A percentile compares a stretch with the other conserved stretches of the same genome.
Conservation (phyloP, 352 stramenopile species). For the Globisporangium megalacanthum region DNA sequence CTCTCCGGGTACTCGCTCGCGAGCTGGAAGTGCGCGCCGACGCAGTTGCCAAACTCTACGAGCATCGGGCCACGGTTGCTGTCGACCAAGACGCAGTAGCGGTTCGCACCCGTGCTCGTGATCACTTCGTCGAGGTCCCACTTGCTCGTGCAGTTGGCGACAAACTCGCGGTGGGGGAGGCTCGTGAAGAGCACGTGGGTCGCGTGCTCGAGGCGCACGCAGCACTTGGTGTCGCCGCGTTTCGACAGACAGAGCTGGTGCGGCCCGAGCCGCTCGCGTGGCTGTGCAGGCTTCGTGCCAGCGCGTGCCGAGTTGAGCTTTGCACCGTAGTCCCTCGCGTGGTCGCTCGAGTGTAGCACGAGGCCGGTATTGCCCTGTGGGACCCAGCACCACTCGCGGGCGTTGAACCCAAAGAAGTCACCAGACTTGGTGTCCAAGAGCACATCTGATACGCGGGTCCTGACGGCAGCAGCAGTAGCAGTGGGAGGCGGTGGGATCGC, state of each 20-base stretch:
- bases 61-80: slow-evolving; percentile 68
- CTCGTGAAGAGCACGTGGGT: slow-evolving; percentile 37
- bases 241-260: slow-evolving; percentile 41
- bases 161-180: slow-evolving; percentile 34
- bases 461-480: slow-evolving; percentile 1
- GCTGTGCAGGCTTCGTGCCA: slow-evolving; percentile 35
- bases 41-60: slow-evolving; percentile 78
- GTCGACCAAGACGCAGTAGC: slow-evolving; percentile 75
- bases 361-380: slow-evolving; percentile 76
- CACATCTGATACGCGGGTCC: slow-evolving; percentile 20
- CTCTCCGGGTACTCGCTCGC: slow-evolving; percentile 49
- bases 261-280: slow-evolving; percentile 19
- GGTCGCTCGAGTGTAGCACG: slow-evolving; percentile 60
- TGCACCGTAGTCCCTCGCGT: slow-evolving; percentile 44
- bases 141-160: slow-evolving; percentile 68
- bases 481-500: slow-evolving; percentile 36
- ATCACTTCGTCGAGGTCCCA: slow-evolving; percentile 81
- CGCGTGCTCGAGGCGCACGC: slow-evolving; percentile 47
- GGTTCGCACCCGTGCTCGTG: slow-evolving; percentile 61
- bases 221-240: slow-evolving; percentile 61
- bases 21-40: slow-evolving; percentile 64
- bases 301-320: slow-evolving; percentile 58
- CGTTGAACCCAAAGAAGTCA: slow-evolving; percentile 59
- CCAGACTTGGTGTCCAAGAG: slow-evolving; percentile 66
- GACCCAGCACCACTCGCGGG: slow-evolving; percentile 31